These are phyloP conservation scores for Bipolaris bicolor DNA, from an alignment of 2,329 filamentous ascomycete genomes.

Conservation along the genomic window DNA sequence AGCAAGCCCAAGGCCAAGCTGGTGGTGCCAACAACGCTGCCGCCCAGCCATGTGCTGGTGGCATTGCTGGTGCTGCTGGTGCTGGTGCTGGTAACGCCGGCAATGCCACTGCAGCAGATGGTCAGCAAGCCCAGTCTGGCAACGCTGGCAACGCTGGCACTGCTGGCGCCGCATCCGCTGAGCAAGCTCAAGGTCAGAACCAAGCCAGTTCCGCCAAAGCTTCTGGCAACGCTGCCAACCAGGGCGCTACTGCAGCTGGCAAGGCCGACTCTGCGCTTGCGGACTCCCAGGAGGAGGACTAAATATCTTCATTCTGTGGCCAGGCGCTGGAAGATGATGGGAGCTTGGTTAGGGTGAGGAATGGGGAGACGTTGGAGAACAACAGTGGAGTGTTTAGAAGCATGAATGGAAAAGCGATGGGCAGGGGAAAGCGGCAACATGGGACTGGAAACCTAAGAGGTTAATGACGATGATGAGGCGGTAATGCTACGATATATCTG, in stretches of 20 bases:
- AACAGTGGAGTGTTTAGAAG: too few species aligned
- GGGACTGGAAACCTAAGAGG: too few species aligned
- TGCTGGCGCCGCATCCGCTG: background rate
- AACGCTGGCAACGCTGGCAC: background rate
- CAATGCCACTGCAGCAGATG: background rate
- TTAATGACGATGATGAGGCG: too few species aligned
- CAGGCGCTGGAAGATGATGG: background rate
- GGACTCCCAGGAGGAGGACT: constrained; percentile 25
- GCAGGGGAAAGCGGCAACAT: too few species aligned
- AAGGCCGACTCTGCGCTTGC: constrained; percentile 21
- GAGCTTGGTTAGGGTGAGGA: background rate
- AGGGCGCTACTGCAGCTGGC: background rate
- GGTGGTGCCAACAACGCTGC: too few species aligned
- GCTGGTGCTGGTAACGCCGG: background rate
- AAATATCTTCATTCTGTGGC: background rate
- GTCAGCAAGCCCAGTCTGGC: background rate
- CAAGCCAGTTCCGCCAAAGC: background rate
- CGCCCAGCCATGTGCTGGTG: background rate
- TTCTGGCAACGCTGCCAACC: background rate
- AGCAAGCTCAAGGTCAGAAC: background rate
- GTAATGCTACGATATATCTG: too few species aligned
- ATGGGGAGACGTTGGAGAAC: too few species aligned
- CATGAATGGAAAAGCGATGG: too few species aligned
- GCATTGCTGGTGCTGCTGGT: background rate
- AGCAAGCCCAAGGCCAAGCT: too few species aligned